A percentile compares a stretch with the other conserved stretches of the same genome.
phyloP scores from a whole-genome alignment of 192 early-diverging fungal genomes.

The Dissophora globulifera region DNA sequence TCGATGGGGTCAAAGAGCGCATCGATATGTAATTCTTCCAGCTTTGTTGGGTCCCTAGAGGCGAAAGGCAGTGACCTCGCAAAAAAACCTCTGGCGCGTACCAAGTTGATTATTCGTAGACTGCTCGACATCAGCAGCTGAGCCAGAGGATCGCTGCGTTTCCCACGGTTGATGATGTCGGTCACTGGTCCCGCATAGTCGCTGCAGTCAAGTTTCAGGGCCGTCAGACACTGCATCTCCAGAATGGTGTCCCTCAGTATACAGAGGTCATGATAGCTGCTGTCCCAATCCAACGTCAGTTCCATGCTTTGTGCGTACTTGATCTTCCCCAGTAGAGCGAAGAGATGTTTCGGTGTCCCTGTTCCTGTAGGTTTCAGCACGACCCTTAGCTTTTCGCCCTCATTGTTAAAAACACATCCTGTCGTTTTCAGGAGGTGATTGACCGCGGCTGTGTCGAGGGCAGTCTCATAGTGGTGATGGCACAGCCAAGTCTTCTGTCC shows the following conservation, averaged over 20 bases:
- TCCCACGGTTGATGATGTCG: neutral
- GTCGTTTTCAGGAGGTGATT: neutral
- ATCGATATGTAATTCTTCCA: slow-evolving; percentile 11
- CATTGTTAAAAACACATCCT: neutral
- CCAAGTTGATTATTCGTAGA: neutral
- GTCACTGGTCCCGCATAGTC: neutral
- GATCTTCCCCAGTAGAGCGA: neutral
- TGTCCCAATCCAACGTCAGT: slow-evolving; percentile 9
- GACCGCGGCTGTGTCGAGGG: neutral
- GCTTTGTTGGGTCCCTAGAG: neutral
- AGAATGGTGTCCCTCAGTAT: neutral
- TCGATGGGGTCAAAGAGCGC: slow-evolving; percentile 10
- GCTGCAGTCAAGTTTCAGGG: neutral
- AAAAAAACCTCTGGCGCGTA: neutral
- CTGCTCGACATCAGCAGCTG: neutral
- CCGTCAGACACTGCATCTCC: neutral
- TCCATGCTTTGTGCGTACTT: neutral
- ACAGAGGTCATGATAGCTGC: neutral
- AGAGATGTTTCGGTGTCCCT: neutral
- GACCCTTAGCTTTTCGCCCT: neutral
- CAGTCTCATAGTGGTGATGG: neutral
- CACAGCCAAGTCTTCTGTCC: slow-evolving; percentile 5
- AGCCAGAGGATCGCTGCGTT: slow-evolving; percentile 1
- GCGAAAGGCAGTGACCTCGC: slow-evolving; percentile 5
- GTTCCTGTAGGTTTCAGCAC: neutral